Base-by-base conservation (phyloP, 2,329 filamentous ascomycete genomes). In the Talaromyces sp. region DNA sequence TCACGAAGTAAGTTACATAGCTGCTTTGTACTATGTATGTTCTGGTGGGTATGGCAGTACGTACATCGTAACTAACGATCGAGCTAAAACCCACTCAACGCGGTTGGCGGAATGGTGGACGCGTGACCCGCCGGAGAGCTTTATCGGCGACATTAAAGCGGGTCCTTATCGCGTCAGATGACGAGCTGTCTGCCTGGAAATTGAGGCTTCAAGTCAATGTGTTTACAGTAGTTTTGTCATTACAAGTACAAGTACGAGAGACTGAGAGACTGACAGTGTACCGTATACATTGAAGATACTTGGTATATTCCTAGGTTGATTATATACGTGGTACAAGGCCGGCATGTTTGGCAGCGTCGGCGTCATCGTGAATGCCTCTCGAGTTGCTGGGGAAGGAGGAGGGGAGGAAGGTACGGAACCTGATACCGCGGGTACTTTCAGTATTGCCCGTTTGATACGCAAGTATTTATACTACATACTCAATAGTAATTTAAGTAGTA, bases 111-210 rank as follows among this genome's bases (percentile, higher is more conserved):
- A 35, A 54, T 14, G 14, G 28, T 8, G 28, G 50, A 37, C 50
- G 50, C 50, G 50, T 54, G 50, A 54, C 50, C 50, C 50, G 50
- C 46, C 46, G 11, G 50, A 54, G 50, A 54, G 50, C 50, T 54
- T 54, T 54, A 54, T 54, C 50, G 50, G 14, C 28, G 48, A 52
- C 21, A 52, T 31, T 16, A 14, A 23, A 35, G 58, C 55, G 59
- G 59, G 48, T 35, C 37, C 48, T 61, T 61, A 61, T 61, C 59
- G 59, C 48, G 25, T 61, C 59, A 61, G 48, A 61, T 61, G 59
- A 61, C 59, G 25, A 39, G 21, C 35, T 21, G 25, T 23, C 44
- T 25, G 42, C n/a, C 44, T 50, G 56, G 7, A 21, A 39, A 39
- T n/a, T 21, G 46, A 50, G 46, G 46, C 46, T 46, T 23, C 37